Base-by-base conservation (phyloP, 495 filamentous ascomycete species). In the Elasticomyces elasticus region DNA sequence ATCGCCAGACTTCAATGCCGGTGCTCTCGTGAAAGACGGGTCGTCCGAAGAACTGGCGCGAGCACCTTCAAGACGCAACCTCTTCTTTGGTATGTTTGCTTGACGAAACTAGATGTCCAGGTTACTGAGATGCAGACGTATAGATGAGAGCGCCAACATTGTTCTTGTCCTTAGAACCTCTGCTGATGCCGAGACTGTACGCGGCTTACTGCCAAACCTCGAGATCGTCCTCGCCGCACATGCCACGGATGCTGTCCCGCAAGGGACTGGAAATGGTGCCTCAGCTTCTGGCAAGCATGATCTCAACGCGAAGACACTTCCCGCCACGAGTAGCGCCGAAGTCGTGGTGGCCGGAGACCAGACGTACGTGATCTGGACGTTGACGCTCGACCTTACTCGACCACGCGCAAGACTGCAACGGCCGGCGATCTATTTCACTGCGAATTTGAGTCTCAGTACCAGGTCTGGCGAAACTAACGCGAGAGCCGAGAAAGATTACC, bases 341-440 rank as follows among this genome's bases (percentile, higher is more conserved):
- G 27, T 55, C 7, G 17, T 52, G 5, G 5, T 30, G 1, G 31
- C 26, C 17, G 40, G 41, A 12, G 42, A 59, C 12, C 37, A 52
- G 4, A 42, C 48, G 10, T 62, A 49, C 23, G 52, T 55, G 15
- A 43, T 62, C 25, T 62, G 60, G 60, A 52, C 45, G 19, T 26
- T 23, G 24, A 30, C 23, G 10, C 23, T 62, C 7, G 42, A 60
- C 26, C 49, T 62, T 1, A 5, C 43, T 7, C 49, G 60, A 17
- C 60, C 60, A 13, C 52, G 48, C 26, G 49, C 42, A 13, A 38
- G 56, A 24, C 48, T 62, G 6, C 60, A 62, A 25, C 47, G 50
- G 20, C 56, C 60, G 5, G 60, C 60, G 1, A 46, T 62, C 10
- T 62, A 62, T 38, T 62, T 62, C 38, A 52, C 60, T 12, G 60